Conservation (phyloP, 2,329 filamentous ascomycete genomes). For the Ceratocystis huliohia region DNA sequence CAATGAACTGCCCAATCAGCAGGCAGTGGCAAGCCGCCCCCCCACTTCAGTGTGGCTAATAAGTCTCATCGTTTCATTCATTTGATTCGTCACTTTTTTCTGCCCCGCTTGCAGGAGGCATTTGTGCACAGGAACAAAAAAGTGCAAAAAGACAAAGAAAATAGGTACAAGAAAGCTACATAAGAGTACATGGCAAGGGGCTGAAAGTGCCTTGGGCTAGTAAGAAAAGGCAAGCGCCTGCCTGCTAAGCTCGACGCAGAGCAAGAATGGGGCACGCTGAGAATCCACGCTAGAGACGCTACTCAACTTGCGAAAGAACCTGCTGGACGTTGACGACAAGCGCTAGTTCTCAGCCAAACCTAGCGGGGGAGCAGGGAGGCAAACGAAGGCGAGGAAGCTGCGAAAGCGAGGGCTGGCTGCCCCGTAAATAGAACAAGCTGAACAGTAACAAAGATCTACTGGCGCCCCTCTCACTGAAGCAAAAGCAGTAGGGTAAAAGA, state of each 20-base stretch:
- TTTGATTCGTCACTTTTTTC: conserved; percentile 6
- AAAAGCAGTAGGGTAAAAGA: neutral
- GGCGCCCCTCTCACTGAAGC: neutral
- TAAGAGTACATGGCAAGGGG: neutral
- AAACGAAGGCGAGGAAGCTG: neutral
- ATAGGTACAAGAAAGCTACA: neutral
- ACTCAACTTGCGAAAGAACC: no score
- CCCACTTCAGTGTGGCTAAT: conserved; percentile 13
- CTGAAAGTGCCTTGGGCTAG: neutral
- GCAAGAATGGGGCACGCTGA: no score
- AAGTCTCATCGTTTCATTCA: conserved; percentile 7
- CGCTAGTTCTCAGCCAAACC: neutral
- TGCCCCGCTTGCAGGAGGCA: conserved; percentile 5
- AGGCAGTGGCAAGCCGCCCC: conserved; percentile 17
- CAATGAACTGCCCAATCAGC: conserved; percentile 16
- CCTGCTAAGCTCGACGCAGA: neutral
- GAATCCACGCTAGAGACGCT: no score
- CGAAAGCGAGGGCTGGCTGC: neutral
- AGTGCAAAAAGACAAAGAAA: neutral
- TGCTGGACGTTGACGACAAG: neutral
- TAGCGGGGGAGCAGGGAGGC: neutral
- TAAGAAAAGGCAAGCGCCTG: neutral
- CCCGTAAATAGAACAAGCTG: neutral
- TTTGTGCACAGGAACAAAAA: neutral
- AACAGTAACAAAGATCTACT: neutral